Evolutionary conservation across 805 yeast genomes (phyloP).

Genomic region (Ogataea siamensis): DNA sequence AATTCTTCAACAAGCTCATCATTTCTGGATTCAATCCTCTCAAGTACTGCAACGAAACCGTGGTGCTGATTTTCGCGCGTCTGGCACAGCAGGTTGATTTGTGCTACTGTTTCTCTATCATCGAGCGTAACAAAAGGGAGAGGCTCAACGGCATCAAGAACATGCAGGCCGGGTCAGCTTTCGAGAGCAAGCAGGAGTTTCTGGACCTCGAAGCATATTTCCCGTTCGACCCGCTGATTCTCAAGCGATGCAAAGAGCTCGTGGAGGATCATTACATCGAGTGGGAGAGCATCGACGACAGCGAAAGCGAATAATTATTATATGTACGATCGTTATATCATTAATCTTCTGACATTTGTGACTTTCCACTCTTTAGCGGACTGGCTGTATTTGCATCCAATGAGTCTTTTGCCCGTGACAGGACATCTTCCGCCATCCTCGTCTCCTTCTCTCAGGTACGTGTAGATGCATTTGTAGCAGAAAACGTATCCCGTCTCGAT

Average conservation of each 20-base stretch:
- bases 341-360: slow-evolving; percentile 73
- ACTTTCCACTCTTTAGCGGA: slow-evolving; percentile 62
- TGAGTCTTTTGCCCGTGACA: slow-evolving; percentile 64
- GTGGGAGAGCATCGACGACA: slow-evolving; percentile 76
- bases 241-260: slow-evolving; percentile 56
- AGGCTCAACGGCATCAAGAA: slow-evolving; percentile 46
- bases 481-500: slow-evolving; percentile 90
- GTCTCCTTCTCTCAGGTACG: slow-evolving; percentile 51
- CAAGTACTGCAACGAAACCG: slow-evolving; percentile 90
- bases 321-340: too few species aligned
- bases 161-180: slow-evolving; percentile 15
- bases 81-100: slow-evolving; percentile 86
- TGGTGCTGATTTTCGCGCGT: slow-evolving; percentile 89
- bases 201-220: slow-evolving; percentile 90
- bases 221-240: slow-evolving; percentile 89
- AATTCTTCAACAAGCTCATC: slow-evolving; percentile 81
- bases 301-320: slow-evolving; percentile 32
- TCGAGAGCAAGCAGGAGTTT: slow-evolving; percentile 65
- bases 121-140: slow-evolving; percentile 83
- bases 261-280: slow-evolving; percentile 65
- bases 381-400: slow-evolving; percentile 69
- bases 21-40: slow-evolving; percentile 90
- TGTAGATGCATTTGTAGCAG: slow-evolving; percentile 83
- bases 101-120: slow-evolving; percentile 89
- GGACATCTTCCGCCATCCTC: slow-evolving; percentile 77